phyloP scores from a whole-genome alignment of 257 asterid species.

The Lycium barbarum region DNA sequence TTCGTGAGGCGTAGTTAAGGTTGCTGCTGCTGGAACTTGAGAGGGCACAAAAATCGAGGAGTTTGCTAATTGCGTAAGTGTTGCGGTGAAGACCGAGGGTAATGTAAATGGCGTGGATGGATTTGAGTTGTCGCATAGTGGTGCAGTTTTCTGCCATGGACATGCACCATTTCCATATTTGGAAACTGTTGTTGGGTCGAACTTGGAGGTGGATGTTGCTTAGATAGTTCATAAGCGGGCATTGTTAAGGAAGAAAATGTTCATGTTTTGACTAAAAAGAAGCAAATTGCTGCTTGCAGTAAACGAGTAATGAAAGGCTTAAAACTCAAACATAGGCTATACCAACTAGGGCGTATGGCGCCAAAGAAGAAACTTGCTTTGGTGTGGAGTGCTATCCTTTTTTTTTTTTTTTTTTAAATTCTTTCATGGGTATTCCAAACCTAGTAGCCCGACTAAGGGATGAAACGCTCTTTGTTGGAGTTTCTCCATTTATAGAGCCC shows the following conservation, averaged over 20 bases:
- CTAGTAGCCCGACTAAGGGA: not conserved
- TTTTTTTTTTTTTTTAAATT: too few relatives aligned
- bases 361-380: not conserved
- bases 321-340: not conserved
- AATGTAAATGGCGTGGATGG: conserved; percentile 69
- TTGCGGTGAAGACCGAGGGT: conserved; percentile 60
- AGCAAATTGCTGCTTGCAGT: not conserved
- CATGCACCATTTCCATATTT: conserved; percentile 50
- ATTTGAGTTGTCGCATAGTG: conserved; percentile 61
- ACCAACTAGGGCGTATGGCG: not conserved
- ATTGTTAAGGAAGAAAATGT: not conserved
- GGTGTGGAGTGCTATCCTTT: too few relatives aligned
- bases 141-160: conserved; percentile 49
- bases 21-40: conserved; percentile 59
- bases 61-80: conserved; percentile 66
- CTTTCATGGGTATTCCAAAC: too few relatives aligned
- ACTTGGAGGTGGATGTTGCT: not conserved
- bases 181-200: conserved; percentile 30
- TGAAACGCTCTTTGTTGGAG: not conserved
- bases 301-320: not conserved
- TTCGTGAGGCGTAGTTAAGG: conserved; percentile 56
- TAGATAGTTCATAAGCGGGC: conserved; percentile 5
- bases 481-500: not conserved
- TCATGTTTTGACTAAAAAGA: not conserved
- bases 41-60: conserved; percentile 58